These are phyloP conservation scores for Pachysandra terminalis DNA, from an alignment of 164 flowering plant species.

Conservation along the genomic window DNA sequence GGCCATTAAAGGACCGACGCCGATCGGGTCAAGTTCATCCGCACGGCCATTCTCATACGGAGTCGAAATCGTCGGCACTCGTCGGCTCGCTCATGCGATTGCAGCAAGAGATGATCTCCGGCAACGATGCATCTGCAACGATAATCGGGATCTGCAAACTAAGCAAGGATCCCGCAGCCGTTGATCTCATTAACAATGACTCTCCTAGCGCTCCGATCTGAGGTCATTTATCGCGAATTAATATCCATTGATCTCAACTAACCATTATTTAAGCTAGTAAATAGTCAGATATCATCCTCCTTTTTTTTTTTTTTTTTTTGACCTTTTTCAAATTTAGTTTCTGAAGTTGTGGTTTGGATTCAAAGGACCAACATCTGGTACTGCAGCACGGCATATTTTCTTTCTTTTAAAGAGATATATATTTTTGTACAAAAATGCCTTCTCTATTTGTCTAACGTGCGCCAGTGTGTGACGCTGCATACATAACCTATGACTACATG, in stretches of 20 bases:
- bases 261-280: no score
- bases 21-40: neutral
- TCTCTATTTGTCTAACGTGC: no score
- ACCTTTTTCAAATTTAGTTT: no score
- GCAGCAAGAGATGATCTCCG: slow-evolving; percentile 6
- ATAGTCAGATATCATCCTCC: no score
- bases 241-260: neutral
- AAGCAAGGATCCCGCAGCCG: slow-evolving; percentile 17
- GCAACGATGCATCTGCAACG: neutral
- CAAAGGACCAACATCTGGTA: no score
- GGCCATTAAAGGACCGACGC: slow-evolving; percentile 12
- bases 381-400: no score
- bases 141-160: slow-evolving; percentile 17
- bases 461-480: no score
- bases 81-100: slow-evolving; percentile 12
- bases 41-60: neutral
- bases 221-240: neutral
- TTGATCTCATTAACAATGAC: slow-evolving; percentile 12
- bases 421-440: no score
- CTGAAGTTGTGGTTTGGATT: no score
- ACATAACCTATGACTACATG: no score
- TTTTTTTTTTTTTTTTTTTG: no score
- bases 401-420: no score
- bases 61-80: neutral
- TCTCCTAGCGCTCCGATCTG: slow-evolving; percentile 13